These are phyloP conservation scores for Rubia yunnanensis DNA, from an alignment of 257 asterid genomes.

Conservation along the genomic window DNA sequence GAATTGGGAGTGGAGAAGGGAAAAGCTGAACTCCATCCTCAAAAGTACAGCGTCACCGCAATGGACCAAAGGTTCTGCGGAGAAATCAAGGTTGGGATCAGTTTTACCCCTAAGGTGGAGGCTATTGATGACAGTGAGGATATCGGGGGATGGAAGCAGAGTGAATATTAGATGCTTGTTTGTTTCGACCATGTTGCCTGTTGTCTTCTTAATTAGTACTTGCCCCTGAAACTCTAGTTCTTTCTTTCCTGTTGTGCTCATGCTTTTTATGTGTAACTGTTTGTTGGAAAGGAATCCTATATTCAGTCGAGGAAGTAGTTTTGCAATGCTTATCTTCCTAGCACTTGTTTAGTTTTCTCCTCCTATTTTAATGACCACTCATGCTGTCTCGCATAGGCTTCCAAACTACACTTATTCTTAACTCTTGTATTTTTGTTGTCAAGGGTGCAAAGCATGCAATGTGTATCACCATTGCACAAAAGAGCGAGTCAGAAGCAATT, in stretches of 20 bases:
- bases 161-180: slow-evolving; percentile 3
- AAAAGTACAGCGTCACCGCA: slow-evolving; percentile 42
- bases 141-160: slow-evolving; percentile 33
- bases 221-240: not conserved
- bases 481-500: too few species aligned
- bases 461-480: too few species aligned
- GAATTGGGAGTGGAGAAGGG: slow-evolving; percentile 51
- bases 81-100: slow-evolving; percentile 57
- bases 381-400: too few species aligned
- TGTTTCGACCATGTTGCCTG: not conserved
- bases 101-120: slow-evolving; percentile 41
- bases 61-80: slow-evolving; percentile 37
- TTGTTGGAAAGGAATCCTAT: not conserved
- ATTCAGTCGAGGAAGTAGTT: not conserved
- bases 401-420: too few species aligned
- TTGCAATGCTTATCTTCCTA: not conserved
- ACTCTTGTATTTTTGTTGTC: too few species aligned
- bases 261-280: not conserved
- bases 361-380: not conserved
- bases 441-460: too few species aligned
- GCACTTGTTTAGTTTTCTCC: not conserved
- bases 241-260: not conserved
- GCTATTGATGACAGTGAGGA: slow-evolving; percentile 10
- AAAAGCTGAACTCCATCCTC: slow-evolving; percentile 38
- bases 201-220: not conserved